Base-by-base conservation (phyloP, 345 rosid species). In the Pistacia vera region DNA sequence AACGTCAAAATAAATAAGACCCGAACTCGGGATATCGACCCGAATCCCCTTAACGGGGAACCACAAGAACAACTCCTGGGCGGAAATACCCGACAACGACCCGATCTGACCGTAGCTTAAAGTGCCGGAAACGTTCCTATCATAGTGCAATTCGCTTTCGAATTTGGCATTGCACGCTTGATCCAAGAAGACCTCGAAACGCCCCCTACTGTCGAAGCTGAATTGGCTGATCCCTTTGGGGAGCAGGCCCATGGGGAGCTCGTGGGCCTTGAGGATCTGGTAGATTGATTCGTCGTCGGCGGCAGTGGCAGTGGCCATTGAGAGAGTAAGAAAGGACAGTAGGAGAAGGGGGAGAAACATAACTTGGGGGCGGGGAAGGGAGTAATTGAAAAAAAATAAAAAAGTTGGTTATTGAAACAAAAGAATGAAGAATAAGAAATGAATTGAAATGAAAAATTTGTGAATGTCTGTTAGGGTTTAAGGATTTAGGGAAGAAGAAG, bases 31-130 rank as follows among this genome's bases (percentile, higher is more conserved):
- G 0, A 93, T 73, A 72, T 95, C 99, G 46, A 93, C 97, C 49
- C 93, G 88, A 57, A 95, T 92, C 60, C 86, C 90, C 76, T 85
- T 92, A 3, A 95, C 98, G 52, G 90, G 97, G 82, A 95, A 90
- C 98, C 98, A 95, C 60, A 95, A 79, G 71, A 93, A 95, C 16
- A 95, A 78, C 78, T 95, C 99, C 76, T 93, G 94, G 0, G 98
- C 92, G n/a, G 90, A 80, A 59, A 95, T 81, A 54, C 99, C 99
- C 0, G 93, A 89, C 59, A 95, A 79, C 2, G 84, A 84, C 12
- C 77, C 79, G 87, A 95, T 90, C 87, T 88, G 82, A 5, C 92
- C 89, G 73, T 70, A 84, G 46, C 86, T 81, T 52, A 95, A 73
- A 0, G 81, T 85, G 22, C 99, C 99, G 0, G 95, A 84, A 9